Percentiles rank a stretch among this genome's conserved stretches.
Evolutionary conservation across 2,329 filamentous ascomycete species (phyloP).

Genomic region (Ilyonectria mors-panacis): DNA sequence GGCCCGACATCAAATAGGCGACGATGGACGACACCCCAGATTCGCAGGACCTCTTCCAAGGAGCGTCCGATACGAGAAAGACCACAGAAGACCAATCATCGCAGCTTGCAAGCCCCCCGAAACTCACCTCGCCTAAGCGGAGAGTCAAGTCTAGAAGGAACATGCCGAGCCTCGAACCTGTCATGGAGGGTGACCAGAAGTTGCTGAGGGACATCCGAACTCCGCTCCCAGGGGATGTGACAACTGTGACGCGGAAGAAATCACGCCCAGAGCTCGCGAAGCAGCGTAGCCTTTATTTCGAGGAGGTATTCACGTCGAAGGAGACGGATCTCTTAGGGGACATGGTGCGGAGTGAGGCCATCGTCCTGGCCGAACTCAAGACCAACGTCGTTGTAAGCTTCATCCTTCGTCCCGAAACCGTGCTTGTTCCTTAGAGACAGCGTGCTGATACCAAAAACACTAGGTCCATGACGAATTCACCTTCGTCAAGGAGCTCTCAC

Average conservation of each 20-base stretch:
- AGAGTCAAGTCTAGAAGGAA: conserved; percentile 37
- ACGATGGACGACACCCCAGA: not conserved
- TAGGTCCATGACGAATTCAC: conserved; percentile 83
- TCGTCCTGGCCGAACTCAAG: conserved; percentile 69
- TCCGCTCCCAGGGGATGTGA: conserved; percentile 31
- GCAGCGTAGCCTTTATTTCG: conserved; percentile 57
- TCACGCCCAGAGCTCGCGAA: conserved; percentile 40
- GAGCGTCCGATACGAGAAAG: conserved; percentile 18
- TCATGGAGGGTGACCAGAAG: conserved; percentile 48
- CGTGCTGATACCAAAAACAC: conserved; percentile 13
- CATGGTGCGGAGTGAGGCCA: conserved; percentile 66
- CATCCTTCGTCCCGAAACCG: not conserved
- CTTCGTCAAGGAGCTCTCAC: conserved; percentile 81
- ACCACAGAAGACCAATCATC: conserved; percentile 21
- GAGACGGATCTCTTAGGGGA: conserved; percentile 54
- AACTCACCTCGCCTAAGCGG: conserved; percentile 36
- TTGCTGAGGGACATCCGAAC: conserved; percentile 36
- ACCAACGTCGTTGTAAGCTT: conserved; percentile 51
- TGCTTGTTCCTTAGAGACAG: not conserved
- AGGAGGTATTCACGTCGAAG: conserved; percentile 58
- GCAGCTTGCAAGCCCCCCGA: conserved; percentile 7
- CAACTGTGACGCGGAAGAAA: conserved; percentile 34
- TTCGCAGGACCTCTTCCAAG: conserved; percentile 7
- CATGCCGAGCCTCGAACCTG: conserved; percentile 48
- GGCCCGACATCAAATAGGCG: not conserved